A percentile compares a stretch with the other conserved stretches of the same genome.
phyloP scores from a whole-genome alignment of 83 land plant species.

The Larix sibirica region DNA sequence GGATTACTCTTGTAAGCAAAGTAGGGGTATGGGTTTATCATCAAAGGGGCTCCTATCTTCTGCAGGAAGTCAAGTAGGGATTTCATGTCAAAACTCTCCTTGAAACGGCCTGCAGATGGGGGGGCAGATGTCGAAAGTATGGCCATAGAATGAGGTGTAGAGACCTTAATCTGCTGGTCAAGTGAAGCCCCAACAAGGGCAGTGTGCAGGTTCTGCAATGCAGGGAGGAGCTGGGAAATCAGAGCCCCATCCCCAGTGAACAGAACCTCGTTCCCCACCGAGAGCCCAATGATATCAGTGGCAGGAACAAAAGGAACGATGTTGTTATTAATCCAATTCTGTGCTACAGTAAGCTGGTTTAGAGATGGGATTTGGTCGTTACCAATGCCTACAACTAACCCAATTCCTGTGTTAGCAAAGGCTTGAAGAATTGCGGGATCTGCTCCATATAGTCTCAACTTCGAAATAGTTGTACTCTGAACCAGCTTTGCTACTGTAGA shows the following conservation, averaged over 20 bases:
- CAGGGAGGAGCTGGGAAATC: constrained; percentile 48
- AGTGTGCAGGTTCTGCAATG: constrained; percentile 43
- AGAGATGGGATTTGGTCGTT: constrained; percentile 53
- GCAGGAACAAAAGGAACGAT: constrained; percentile 43
- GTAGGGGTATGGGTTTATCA: constrained; percentile 78
- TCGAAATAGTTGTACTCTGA: constrained; percentile 32
- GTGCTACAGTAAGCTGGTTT: constrained; percentile 32
- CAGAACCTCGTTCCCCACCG: constrained; percentile 78
- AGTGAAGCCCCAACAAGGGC: constrained; percentile 34
- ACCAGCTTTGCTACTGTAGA: constrained; percentile 44
- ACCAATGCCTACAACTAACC: constrained; percentile 41
- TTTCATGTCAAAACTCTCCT: constrained; percentile 25
- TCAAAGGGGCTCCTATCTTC: constrained; percentile 55
- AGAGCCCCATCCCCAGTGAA: constrained; percentile 31
- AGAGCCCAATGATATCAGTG: constrained; percentile 52
- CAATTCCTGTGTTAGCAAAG: constrained; percentile 32
- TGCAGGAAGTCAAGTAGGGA: constrained; percentile 41
- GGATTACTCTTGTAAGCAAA: constrained; percentile 51
- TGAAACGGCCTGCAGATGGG: constrained; percentile 56
- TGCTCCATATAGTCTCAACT: constrained; percentile 60
- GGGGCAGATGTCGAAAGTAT: constrained; percentile 51
- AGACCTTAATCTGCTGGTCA: constrained; percentile 51
- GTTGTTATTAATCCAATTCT: constrained; percentile 41
- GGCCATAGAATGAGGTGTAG: constrained; percentile 68
- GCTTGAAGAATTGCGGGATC: constrained; percentile 61